Percentiles rank a stretch among this genome's conserved stretches.
These are phyloP conservation scores for Boletus rubropictus DNA, from an alignment of 768 basidiomycete genomes.

Conservation along the genomic window DNA sequence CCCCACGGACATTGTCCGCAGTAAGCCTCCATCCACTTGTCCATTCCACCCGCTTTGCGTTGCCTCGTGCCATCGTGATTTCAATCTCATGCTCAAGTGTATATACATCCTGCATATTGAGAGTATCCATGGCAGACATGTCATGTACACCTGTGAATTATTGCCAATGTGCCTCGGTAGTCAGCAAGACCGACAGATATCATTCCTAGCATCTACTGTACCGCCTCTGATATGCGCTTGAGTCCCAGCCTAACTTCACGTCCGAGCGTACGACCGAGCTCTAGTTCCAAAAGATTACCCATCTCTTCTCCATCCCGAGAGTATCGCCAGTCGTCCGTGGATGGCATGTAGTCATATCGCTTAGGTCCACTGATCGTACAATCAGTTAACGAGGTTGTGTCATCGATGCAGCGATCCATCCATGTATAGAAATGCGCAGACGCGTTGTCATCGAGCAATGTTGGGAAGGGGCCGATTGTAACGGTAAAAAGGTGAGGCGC, in stretches of 20 bases:
- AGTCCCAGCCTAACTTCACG: slow-evolving; percentile 32
- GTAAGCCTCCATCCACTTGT: neutral
- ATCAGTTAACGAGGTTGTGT: neutral
- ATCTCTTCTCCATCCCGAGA: slow-evolving; percentile 58
- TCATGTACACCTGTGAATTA: slow-evolving; percentile 3
- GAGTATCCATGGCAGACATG: neutral
- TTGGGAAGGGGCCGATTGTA: neutral
- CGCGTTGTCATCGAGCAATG: neutral
- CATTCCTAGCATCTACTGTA: slow-evolving; percentile 11
- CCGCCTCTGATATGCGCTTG: slow-evolving; percentile 20
- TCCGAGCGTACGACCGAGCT: slow-evolving; percentile 47
- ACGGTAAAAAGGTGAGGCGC: slow-evolving; percentile 3
- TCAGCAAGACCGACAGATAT: neutral
- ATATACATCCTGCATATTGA: slow-evolving; percentile 7
- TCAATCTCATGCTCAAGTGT: neutral
- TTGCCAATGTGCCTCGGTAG: neutral
- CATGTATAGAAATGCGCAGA: neutral
- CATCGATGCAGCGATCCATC: slow-evolving; percentile 3
- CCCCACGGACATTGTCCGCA: neutral
- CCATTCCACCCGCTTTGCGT: neutral
- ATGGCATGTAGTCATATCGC: slow-evolving; percentile 72
- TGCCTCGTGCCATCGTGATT: neutral
- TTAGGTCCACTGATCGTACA: slow-evolving; percentile 70
- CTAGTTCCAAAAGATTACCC: slow-evolving; percentile 58
- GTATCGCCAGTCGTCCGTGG: slow-evolving; percentile 67